These are phyloP conservation scores for Panaeolus papilionaceus DNA, from an alignment of 768 basidiomycete species.

Conservation along the genomic window DNA sequence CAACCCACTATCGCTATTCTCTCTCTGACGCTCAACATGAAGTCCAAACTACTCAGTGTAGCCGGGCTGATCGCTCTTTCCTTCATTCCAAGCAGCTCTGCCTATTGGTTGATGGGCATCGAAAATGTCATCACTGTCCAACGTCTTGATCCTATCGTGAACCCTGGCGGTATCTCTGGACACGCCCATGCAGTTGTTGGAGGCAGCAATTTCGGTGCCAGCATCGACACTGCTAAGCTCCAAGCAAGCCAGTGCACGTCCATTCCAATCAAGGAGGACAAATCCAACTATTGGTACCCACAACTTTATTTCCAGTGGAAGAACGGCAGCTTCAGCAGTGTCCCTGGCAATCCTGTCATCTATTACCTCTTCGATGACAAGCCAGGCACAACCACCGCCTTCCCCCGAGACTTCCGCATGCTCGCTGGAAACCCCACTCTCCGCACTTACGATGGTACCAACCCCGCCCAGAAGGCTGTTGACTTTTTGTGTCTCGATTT, in stretches of 20 bases:
- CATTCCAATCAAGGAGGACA: constrained; percentile 47
- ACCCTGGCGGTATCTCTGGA: constrained; percentile 43
- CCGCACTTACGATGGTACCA: constrained; percentile 32
- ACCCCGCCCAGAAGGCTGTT: constrained; percentile 42
- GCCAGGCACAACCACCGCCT: constrained; percentile 43
- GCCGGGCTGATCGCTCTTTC: constrained; percentile 1
- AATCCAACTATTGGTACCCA: constrained; percentile 48
- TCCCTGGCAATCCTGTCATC: constrained; percentile 42
- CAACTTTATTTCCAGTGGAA: constrained; percentile 47
- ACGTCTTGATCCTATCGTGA: constrained; percentile 51
- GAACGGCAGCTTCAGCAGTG: constrained; percentile 43
- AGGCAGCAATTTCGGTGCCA: constrained; percentile 48
- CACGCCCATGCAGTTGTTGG: constrained; percentile 43
- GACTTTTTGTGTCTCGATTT: constrained; percentile 44
- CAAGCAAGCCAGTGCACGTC: constrained; percentile 48
- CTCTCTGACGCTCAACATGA: neutral
- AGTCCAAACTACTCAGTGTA: neutral
- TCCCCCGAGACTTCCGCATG: constrained; percentile 48
- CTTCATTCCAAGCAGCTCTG: constrained; percentile 21
- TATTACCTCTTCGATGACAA: constrained; percentile 46
- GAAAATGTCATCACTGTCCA: constrained; percentile 47
- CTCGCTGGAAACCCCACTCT: constrained; percentile 38
- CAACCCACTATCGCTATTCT: neutral
- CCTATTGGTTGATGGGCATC: constrained; percentile 19
- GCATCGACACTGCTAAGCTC: constrained; percentile 39